Percentiles rank a stretch among this genome's conserved stretches.
Conservation (phyloP, 768 basidiomycete species). For the Clitopilus passeckerianus region DNA sequence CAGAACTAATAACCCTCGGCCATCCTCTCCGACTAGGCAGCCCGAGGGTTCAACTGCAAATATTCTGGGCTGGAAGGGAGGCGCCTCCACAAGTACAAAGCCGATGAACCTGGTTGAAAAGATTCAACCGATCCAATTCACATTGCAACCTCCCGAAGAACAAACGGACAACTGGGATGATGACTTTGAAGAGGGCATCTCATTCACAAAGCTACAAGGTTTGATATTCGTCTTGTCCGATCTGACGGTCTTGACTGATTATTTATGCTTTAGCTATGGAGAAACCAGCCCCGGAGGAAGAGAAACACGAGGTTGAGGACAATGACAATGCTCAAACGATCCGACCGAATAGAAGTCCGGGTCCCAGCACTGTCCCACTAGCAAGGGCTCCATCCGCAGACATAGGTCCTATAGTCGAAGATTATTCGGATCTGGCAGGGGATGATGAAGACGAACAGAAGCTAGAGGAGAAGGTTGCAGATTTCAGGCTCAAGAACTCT, state of each 20-base stretch:
- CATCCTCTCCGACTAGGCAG: conserved; percentile 42
- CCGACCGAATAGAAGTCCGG: conserved; percentile 69
- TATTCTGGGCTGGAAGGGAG: conserved; percentile 27
- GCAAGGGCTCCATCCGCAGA: conserved; percentile 58
- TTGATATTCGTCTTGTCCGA: not conserved
- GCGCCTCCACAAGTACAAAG: conserved; percentile 25
- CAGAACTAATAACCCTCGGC: conserved; percentile 33
- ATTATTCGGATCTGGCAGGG: conserved; percentile 85
- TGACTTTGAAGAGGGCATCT: conserved; percentile 94
- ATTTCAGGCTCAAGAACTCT: conserved; percentile 83
- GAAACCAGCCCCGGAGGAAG: conserved; percentile 52
- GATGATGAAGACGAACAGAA: conserved; percentile 72
- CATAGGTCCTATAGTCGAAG: conserved; percentile 74
- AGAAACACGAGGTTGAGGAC: conserved; percentile 55
- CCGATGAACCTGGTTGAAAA: conserved; percentile 42
- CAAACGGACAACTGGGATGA: conserved; percentile 98
- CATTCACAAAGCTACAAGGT: conserved; percentile 79
- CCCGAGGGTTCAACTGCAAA: conserved; percentile 28
- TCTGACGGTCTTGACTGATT: not conserved
- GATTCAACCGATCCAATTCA: conserved; percentile 61
- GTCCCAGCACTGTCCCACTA: conserved; percentile 43
- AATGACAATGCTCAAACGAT: conserved; percentile 84
- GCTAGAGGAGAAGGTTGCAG: conserved; percentile 75
- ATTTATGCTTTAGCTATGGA: conserved; percentile 47
- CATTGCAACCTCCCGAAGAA: conserved; percentile 71